A percentile compares a stretch with the other conserved stretches of the same genome.
Evolutionary conservation across 2,329 filamentous ascomycete species (phyloP).

Genomic region (Fonsecaea erecta): DNA sequence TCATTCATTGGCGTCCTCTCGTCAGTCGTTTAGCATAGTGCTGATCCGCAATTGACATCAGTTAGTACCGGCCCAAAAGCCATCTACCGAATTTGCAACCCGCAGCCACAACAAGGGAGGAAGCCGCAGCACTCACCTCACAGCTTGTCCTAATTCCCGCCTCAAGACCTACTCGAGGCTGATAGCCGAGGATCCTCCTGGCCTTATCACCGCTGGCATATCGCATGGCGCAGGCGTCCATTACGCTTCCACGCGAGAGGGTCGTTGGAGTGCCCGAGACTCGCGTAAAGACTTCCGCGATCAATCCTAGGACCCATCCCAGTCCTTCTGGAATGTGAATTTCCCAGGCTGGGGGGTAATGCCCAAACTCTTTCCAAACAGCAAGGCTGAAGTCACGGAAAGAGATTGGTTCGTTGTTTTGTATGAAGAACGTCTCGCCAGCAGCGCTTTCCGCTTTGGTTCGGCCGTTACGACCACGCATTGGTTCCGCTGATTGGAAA

Average conservation of each 20-base stretch:
- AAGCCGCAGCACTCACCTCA: constrained; percentile 44
- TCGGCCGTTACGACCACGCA: constrained; percentile 3
- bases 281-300: constrained; percentile 56
- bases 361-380: constrained; percentile 56
- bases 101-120: background rate
- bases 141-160: constrained; percentile 58
- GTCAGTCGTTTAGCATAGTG: constrained; percentile 25
- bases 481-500: constrained; percentile 39
- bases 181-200: constrained; percentile 57
- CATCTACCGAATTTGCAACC: background rate
- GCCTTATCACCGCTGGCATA: constrained; percentile 62
- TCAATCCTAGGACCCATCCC: constrained; percentile 54
- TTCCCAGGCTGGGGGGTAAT: constrained; percentile 54
- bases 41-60: constrained; percentile 29
- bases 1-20: constrained; percentile 4
- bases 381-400: constrained; percentile 52
- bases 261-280: constrained; percentile 51
- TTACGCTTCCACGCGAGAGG: constrained; percentile 59
- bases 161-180: constrained; percentile 55
- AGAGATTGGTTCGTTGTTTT: constrained; percentile 52
- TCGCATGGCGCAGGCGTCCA: constrained; percentile 58
- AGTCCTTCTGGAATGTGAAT: constrained; percentile 55
- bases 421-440: constrained; percentile 53
- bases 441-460: constrained; percentile 40
- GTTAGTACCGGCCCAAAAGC: constrained; percentile 16